These are phyloP conservation scores for Hypoxylon trugodes DNA, from an alignment of 495 filamentous ascomycete genomes.

Conservation along the genomic window DNA sequence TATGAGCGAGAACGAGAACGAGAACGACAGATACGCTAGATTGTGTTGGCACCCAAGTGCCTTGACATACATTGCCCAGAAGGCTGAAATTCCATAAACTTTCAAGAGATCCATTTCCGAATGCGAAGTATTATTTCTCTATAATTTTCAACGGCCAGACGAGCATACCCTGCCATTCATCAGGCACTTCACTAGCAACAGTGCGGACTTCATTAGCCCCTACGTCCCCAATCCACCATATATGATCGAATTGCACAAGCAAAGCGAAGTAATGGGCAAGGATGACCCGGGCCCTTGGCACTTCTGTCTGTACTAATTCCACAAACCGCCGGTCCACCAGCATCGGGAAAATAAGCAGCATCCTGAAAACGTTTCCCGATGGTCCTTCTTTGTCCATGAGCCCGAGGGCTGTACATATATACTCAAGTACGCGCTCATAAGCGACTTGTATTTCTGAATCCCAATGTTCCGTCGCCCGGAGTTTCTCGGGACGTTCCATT, in stretches of 20 bases:
- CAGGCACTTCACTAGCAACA: constrained; percentile 47
- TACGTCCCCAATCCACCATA: constrained; percentile 53
- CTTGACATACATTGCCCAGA: not conserved
- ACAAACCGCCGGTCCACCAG: constrained; percentile 45
- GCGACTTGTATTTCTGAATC: constrained; percentile 39
- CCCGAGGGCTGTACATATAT: constrained; percentile 46
- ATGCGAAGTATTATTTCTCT: not conserved
- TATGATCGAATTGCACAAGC: constrained; percentile 37
- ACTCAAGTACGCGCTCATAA: constrained; percentile 47
- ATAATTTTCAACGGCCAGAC: constrained; percentile 47
- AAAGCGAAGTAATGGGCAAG: constrained; percentile 54
- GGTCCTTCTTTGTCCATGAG: constrained; percentile 39
- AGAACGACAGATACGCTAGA: constrained; percentile 15
- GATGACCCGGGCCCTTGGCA: constrained; percentile 51
- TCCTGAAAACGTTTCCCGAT: constrained; percentile 37
- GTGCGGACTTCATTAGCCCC: constrained; percentile 46
- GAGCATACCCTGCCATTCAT: constrained; percentile 51
- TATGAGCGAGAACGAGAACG: constrained; percentile 25
- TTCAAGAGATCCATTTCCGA: not conserved
- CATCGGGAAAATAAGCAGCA: constrained; percentile 51
- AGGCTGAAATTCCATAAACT: not conserved
- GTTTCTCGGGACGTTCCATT: constrained; percentile 8
- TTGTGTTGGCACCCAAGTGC: not conserved
- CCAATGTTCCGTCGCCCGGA: constrained; percentile 41
- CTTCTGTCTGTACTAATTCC: constrained; percentile 43